phyloP scores from a whole-genome alignment of 495 filamentous ascomycete genomes.

The Ramalina intermedia region DNA sequence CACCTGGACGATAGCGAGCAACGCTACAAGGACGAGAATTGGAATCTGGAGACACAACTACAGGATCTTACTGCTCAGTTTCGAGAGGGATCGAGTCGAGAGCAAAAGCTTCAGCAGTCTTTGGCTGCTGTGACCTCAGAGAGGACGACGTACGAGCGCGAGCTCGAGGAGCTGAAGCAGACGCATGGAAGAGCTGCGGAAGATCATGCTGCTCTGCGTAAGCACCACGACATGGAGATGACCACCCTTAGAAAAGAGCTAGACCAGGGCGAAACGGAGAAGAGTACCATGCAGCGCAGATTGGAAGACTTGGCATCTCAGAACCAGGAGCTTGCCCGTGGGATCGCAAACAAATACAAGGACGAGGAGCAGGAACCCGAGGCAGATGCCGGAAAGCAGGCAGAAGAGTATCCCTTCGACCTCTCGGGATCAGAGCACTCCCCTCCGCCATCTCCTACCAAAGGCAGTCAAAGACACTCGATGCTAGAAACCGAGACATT shows the following conservation, averaged over 20 bases:
- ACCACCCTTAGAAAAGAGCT: constrained; percentile 62
- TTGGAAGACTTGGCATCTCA: constrained; percentile 73
- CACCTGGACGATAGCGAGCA: constrained; percentile 83
- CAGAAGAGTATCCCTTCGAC: constrained; percentile 50
- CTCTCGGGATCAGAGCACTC: constrained; percentile 75
- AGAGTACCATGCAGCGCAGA: constrained; percentile 56
- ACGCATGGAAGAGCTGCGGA: constrained; percentile 63
- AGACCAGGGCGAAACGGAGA: constrained; percentile 60
- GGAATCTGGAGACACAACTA: constrained; percentile 80
- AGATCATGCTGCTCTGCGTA: constrained; percentile 57
- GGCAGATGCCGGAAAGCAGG: constrained; percentile 42
- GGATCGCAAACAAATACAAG: constrained; percentile 51
- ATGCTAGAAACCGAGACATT: constrained; percentile 86
- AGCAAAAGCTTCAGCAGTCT: constrained; percentile 60
- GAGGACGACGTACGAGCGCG: constrained; percentile 60
- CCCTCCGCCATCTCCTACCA: constrained; percentile 77
- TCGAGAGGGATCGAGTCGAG: constrained; percentile 60
- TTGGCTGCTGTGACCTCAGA: constrained; percentile 56
- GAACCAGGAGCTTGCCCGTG: constrained; percentile 78
- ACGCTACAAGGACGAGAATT: constrained; percentile 94
- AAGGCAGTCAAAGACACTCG: constrained; percentile 78
- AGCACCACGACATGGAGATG: constrained; percentile 78
- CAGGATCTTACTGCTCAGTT: constrained; percentile 61
- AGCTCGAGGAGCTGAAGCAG: constrained; percentile 78
- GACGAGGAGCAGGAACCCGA: constrained; percentile 46